Percentiles rank a stretch among this genome's conserved stretches.
phyloP scores from a whole-genome alignment of 257 asterid genomes.

The Coffea eugenioides region DNA sequence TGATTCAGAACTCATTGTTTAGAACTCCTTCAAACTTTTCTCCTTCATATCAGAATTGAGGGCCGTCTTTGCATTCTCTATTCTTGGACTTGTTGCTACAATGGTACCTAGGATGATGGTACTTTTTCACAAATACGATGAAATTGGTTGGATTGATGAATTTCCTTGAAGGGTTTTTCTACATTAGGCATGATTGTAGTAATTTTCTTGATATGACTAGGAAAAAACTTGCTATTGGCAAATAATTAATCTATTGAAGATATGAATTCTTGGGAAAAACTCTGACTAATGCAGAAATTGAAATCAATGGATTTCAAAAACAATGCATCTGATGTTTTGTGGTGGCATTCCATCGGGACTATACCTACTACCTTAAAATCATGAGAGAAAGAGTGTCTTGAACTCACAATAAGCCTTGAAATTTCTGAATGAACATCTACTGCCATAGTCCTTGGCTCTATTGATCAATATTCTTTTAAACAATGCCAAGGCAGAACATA shows the following conservation, averaged over 20 bases:
- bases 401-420: constrained; percentile 43
- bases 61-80: constrained; percentile 1
- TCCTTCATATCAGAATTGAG: constrained; percentile 31
- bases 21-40: constrained; percentile 57
- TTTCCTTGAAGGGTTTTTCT: constrained; percentile 7
- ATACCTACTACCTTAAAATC: constrained; percentile 53
- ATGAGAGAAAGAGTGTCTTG: constrained; percentile 75
- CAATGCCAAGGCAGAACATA: constrained; percentile 1
- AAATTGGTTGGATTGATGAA: constrained; percentile 20
- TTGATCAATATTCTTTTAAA: background rate
- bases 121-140: background rate
- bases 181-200: background rate
- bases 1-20: constrained; percentile 38
- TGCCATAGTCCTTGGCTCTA: constrained; percentile 42
- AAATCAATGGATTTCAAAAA: constrained; percentile 57
- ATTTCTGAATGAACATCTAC: constrained; percentile 60
- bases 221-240: constrained; percentile 76
- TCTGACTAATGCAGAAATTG: constrained; percentile 45
- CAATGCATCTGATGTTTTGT: constrained; percentile 34
- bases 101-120: background rate
- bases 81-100: background rate
- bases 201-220: constrained; percentile 49
- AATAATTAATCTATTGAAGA: constrained; percentile 83
- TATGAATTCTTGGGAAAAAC: constrained; percentile 25
- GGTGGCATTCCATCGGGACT: constrained; percentile 38